Percentiles rank a stretch among this genome's conserved stretches.
Evolutionary conservation across 2,329 filamentous ascomycete genomes (phyloP).

Genomic region (Aureobasidium namibiae): DNA sequence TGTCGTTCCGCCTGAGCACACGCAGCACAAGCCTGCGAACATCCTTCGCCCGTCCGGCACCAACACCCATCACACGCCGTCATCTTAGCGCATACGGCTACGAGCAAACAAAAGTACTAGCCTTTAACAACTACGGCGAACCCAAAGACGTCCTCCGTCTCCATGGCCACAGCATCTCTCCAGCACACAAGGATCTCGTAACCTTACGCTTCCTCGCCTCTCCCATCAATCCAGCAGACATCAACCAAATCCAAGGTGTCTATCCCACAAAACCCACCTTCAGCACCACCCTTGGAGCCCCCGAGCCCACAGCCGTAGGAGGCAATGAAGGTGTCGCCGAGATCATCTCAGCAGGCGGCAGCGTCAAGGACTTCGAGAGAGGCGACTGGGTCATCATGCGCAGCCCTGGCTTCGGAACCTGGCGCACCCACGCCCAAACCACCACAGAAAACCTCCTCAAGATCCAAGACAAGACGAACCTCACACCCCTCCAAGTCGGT

Average conservation of each 20-base stretch:
- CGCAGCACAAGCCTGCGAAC: slow-evolving; percentile 1
- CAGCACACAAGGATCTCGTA: slow-evolving; percentile 59
- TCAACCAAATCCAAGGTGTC: slow-evolving; percentile 95
- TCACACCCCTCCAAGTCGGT: slow-evolving; percentile 70
- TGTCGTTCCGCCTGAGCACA: slow-evolving; percentile 11
- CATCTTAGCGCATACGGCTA: slow-evolving; percentile 62
- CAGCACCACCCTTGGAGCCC: slow-evolving; percentile 65
- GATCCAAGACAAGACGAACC: slow-evolving; percentile 59
- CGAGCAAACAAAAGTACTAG: slow-evolving; percentile 74
- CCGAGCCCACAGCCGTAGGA: slow-evolving; percentile 65
- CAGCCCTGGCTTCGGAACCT: slow-evolving; percentile 77
- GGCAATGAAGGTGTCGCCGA: slow-evolving; percentile 95
- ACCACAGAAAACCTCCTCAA: slow-evolving; percentile 53
- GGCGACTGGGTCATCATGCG: slow-evolving; percentile 96
- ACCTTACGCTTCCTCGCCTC: slow-evolving; percentile 83
- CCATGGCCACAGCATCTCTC: slow-evolving; percentile 69
- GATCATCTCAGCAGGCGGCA: slow-evolving; percentile 61
- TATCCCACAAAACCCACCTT: slow-evolving; percentile 83
- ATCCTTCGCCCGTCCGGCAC: neutral
- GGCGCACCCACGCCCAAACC: slow-evolving; percentile 81
- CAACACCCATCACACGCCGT: slow-evolving; percentile 22
- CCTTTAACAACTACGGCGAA: slow-evolving; percentile 67
- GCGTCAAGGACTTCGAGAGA: slow-evolving; percentile 52
- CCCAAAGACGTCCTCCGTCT: slow-evolving; percentile 62
- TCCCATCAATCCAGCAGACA: slow-evolving; percentile 93